Percentiles rank a stretch among this genome's conserved stretches.
Conservation (phyloP, 2,329 filamentous ascomycete genomes). For the Cyphellophora europaea region DNA sequence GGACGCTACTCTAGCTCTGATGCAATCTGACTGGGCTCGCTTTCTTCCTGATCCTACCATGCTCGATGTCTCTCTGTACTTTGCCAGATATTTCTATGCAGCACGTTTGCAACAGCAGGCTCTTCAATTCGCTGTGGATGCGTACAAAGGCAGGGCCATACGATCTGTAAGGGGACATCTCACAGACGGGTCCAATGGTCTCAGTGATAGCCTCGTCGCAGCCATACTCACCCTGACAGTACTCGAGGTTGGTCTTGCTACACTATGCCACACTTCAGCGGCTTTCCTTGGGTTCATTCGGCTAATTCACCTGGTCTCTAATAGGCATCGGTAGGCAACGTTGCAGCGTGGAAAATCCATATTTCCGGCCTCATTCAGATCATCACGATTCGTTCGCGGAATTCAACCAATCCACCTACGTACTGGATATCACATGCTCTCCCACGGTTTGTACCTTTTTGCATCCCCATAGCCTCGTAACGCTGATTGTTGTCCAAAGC, state of each 20-base stretch:
- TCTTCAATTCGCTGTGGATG: slow-evolving; percentile 2
- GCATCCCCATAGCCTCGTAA: too few relatives aligned
- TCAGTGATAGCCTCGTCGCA: slow-evolving; percentile 5
- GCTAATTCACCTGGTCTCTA: too few relatives aligned
- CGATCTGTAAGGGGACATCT: too few relatives aligned
- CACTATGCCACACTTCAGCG: background rate
- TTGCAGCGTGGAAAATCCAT: slow-evolving; percentile 7
- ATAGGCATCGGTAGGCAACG: slow-evolving; percentile 3
- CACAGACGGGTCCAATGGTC: slow-evolving; percentile 2
- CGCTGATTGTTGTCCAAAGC: too few relatives aligned
- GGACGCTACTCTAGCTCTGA: slow-evolving; percentile 1
- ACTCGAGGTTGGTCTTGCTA: slow-evolving; percentile 5
- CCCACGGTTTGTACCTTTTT: too few relatives aligned
- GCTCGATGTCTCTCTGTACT: slow-evolving; percentile 5
- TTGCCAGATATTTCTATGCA: slow-evolving; percentile 4
- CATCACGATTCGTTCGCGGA: slow-evolving; percentile 3
- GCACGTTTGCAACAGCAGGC: slow-evolving; percentile 3
- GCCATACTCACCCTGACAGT: slow-evolving; percentile 5
- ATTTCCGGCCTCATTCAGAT: slow-evolving; percentile 5
- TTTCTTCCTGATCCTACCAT: slow-evolving; percentile 6
- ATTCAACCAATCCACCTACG: background rate
- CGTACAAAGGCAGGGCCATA: slow-evolving; percentile 4
- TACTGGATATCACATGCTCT: too few relatives aligned
- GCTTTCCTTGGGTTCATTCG: too few relatives aligned
- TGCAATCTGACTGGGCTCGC: slow-evolving; percentile 5